Evolutionary conservation across 1,139 yeast genomes (phyloP).

Genomic region (Protomyces arabidopsidicola): DNA sequence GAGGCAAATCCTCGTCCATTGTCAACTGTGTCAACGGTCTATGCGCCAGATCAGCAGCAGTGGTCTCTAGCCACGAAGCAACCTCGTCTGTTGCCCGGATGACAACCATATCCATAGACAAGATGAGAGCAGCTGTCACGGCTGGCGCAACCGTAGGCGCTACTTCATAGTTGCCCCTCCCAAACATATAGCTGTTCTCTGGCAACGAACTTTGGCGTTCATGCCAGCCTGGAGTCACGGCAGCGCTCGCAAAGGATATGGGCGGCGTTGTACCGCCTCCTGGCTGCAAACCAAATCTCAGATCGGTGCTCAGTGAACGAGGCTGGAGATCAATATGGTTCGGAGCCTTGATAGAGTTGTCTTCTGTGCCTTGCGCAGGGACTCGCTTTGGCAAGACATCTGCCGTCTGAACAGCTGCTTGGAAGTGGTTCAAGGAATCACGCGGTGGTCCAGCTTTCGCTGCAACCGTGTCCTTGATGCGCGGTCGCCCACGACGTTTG

Average conservation of each 20-base stretch:
- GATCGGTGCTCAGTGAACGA: not conserved
- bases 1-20: not conserved
- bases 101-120: not conserved
- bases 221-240: not conserved
- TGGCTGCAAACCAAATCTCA: not conserved
- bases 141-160: not conserved
- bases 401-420: not conserved
- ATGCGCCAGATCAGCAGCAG: not conserved
- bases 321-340: not conserved
- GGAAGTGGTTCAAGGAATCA: not conserved
- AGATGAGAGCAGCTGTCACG: not conserved
- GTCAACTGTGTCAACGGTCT: not conserved
- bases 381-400: not conserved
- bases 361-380: not conserved
- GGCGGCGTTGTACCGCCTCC: not conserved
- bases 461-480: slow-evolving; percentile 21
- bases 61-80: not conserved
- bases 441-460: not conserved
- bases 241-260: not conserved
- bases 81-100: not conserved
- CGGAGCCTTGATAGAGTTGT: not conserved
- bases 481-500: slow-evolving; percentile 33
- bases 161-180: not conserved
- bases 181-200: too few relatives aligned
- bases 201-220: not conserved